Evolutionary conservation across 75 land plant species (phyloP).

Genomic region (Ceratopteris richardii): DNA sequence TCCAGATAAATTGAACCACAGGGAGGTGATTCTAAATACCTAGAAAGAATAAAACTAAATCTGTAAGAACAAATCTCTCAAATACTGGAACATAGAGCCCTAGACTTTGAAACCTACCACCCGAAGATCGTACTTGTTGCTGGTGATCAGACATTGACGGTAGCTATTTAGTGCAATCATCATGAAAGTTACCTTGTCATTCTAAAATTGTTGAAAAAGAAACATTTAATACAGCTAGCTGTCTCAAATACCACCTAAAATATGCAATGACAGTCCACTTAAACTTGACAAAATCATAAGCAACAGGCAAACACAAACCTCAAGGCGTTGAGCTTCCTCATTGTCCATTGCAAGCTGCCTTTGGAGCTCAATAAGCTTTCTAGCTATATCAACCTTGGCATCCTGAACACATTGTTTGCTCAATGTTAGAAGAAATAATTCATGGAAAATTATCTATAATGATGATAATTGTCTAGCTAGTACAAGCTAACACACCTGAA

Average conservation of each 20-base stretch:
- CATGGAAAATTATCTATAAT: neutral
- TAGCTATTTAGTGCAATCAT: slow-evolving; percentile 68
- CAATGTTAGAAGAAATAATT: too few relatives aligned
- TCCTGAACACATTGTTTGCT: slow-evolving; percentile 62
- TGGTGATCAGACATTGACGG: slow-evolving; percentile 56
- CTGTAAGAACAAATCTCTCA: neutral
- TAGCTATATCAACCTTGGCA: slow-evolving; percentile 61
- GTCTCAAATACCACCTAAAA: too few relatives aligned
- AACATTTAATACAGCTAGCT: too few relatives aligned
- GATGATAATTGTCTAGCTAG: too few relatives aligned
- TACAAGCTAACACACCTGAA: too few relatives aligned
- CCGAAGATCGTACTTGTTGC: slow-evolving; percentile 86
- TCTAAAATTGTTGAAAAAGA: too few relatives aligned
- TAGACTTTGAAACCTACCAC: slow-evolving; percentile 48
- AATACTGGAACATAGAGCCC: neutral
- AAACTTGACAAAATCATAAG: too few relatives aligned
- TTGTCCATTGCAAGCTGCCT: slow-evolving; percentile 79
- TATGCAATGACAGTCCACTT: too few relatives aligned
- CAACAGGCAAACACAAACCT: slow-evolving; percentile 29
- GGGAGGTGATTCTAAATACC: slow-evolving; percentile 94
- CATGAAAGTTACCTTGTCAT: slow-evolving; percentile 76
- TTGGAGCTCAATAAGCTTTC: slow-evolving; percentile 82
- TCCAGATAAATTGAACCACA: slow-evolving; percentile 80
- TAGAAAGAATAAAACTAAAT: slow-evolving; percentile 18
- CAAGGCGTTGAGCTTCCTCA: slow-evolving; percentile 76